phyloP scores from a whole-genome alignment of 352 stramenopile species.

The Globisporangium okanoganense region DNA sequence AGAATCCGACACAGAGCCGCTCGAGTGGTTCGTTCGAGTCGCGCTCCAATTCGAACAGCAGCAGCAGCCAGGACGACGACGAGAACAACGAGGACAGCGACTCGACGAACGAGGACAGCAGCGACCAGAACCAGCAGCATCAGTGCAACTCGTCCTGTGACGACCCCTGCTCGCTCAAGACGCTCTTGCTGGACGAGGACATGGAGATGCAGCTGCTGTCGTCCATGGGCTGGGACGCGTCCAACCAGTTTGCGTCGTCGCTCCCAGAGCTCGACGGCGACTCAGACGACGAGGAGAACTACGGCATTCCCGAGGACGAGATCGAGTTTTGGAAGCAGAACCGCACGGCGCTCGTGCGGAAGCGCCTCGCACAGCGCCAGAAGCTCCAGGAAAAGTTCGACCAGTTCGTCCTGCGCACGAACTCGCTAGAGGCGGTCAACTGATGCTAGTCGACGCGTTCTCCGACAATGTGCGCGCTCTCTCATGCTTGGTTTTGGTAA shows the following conservation, averaged over 20 bases:
- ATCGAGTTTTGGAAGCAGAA: conserved; percentile 88
- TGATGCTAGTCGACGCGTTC: background rate
- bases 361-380: conserved; percentile 75
- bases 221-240: conserved; percentile 80
- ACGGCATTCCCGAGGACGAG: conserved; percentile 80
- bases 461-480: background rate
- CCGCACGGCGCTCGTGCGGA: conserved; percentile 61
- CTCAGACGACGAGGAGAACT: conserved; percentile 73
- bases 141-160: conserved; percentile 54
- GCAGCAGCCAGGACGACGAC: conserved; percentile 20
- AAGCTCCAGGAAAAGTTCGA: conserved; percentile 86
- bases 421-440: conserved; percentile 29
- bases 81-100: conserved; percentile 33
- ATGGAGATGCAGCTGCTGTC: conserved; percentile 79
- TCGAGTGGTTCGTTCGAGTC: conserved; percentile 31
- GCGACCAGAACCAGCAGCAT: conserved; percentile 29
- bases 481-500: background rate
- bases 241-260: conserved; percentile 51
- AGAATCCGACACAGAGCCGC: conserved; percentile 16
- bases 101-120: conserved; percentile 26
- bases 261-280: conserved; percentile 69
- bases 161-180: conserved; percentile 38
- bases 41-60: conserved; percentile 35
- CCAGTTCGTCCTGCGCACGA: conserved; percentile 74
- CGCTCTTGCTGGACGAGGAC: conserved; percentile 57